Evolutionary conservation across 495 filamentous ascomycete species (phyloP).

Genomic region (Thermothielavioides terrestris): DNA sequence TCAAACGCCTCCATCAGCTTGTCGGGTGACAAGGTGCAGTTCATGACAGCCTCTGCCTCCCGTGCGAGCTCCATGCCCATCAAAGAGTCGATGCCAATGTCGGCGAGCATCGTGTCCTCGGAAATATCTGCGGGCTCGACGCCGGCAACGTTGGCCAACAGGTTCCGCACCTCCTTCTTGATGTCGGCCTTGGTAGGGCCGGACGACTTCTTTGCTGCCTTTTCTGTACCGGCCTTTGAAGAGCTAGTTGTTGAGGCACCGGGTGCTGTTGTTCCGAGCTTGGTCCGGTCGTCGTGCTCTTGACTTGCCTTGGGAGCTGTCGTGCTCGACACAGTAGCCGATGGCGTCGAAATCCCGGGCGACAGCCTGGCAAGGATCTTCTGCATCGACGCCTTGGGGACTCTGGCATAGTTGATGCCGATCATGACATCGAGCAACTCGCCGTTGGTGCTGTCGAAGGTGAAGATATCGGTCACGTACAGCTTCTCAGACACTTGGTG

Average conservation of each 20-base stretch:
- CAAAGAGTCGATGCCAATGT: slow-evolving; percentile 51
- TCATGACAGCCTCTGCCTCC: slow-evolving; percentile 41
- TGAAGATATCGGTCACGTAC: slow-evolving; percentile 44
- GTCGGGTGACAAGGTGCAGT: slow-evolving; percentile 27
- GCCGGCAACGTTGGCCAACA: slow-evolving; percentile 35
- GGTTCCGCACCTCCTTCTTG: slow-evolving; percentile 12
- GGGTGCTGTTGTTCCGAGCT: no score
- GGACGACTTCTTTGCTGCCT: slow-evolving; percentile 5
- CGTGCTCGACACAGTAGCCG: not conserved
- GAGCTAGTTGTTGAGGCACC: no score
- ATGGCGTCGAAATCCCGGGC: not conserved
- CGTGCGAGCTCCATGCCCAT: slow-evolving; percentile 48
- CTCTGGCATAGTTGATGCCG: slow-evolving; percentile 40
- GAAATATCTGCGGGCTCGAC: slow-evolving; percentile 36
- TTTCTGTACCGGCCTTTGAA: not conserved
- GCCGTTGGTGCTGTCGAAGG: slow-evolving; percentile 38
- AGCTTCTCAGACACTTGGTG: slow-evolving; percentile 24
- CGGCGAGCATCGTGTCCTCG: slow-evolving; percentile 31
- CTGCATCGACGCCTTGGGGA: slow-evolving; percentile 38
- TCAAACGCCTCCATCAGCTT: slow-evolving; percentile 31
- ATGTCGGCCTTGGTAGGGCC: slow-evolving; percentile 13
- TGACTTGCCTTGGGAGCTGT: not conserved
- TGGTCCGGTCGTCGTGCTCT: not conserved
- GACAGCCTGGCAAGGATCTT: slow-evolving; percentile 7
- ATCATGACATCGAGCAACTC: slow-evolving; percentile 40